Evolutionary conservation across 331 rosid genomes (phyloP).

Genomic region (Malus hybrid): DNA sequence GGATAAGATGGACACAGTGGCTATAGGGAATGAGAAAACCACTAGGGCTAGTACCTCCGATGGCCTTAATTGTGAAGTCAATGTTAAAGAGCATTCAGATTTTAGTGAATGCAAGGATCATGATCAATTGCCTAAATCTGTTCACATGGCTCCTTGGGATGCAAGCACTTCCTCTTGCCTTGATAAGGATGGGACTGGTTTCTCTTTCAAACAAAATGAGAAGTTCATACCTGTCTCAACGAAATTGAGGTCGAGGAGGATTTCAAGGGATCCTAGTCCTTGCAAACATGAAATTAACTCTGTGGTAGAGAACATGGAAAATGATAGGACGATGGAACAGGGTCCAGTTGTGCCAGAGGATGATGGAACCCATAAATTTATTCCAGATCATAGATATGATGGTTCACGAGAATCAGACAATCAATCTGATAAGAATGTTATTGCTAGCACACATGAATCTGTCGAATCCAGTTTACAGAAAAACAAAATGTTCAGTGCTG

Average conservation of each 20-base stretch:
- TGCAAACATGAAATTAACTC: slow-evolving; percentile 42
- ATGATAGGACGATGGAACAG: slow-evolving; percentile 28
- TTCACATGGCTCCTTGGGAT: slow-evolving; percentile 30
- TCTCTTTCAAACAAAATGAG: slow-evolving; percentile 35
- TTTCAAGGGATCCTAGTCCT: slow-evolving; percentile 48
- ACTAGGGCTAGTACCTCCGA: slow-evolving; percentile 29
- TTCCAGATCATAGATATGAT: slow-evolving; percentile 37
- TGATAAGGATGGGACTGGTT: slow-evolving; percentile 27
- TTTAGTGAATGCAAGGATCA: slow-evolving; percentile 30
- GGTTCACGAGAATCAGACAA: slow-evolving; percentile 34
- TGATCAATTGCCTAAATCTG: slow-evolving; percentile 38
- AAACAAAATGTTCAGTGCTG: slow-evolving; percentile 73
- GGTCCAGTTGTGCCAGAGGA: slow-evolving; percentile 27
- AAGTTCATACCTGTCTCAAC: slow-evolving; percentile 39
- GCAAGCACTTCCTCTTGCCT: slow-evolving; percentile 24
- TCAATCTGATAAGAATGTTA: slow-evolving; percentile 24
- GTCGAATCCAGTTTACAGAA: slow-evolving; percentile 31
- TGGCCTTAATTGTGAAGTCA: slow-evolving; percentile 28
- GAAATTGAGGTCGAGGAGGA: slow-evolving; percentile 55
- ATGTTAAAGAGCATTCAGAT: slow-evolving; percentile 25
- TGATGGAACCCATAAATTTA: slow-evolving; percentile 21
- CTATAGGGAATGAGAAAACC: slow-evolving; percentile 21
- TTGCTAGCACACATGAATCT: slow-evolving; percentile 25
- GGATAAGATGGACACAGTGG: slow-evolving; percentile 27
- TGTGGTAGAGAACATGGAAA: slow-evolving; percentile 31